Percentiles rank a stretch among this genome's conserved stretches.
Evolutionary conservation across 139 green algal species (phyloP).

Genomic region (Picochlorum costavermella): DNA sequence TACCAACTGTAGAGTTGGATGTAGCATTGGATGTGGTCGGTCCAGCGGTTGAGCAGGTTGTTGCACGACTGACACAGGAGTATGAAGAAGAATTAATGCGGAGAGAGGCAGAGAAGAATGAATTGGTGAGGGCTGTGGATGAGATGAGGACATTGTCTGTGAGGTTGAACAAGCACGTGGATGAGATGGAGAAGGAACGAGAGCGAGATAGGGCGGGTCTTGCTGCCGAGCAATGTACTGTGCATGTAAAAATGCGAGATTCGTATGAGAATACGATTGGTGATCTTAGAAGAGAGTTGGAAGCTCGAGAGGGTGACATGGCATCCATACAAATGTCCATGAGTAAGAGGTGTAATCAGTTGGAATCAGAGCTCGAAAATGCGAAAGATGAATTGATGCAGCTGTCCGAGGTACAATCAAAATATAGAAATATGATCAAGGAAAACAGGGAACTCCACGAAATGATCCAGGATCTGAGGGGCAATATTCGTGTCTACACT

Average conservation of each 20-base stretch:
- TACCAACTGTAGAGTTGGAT: conserved; percentile 15
- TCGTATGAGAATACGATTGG: background rate
- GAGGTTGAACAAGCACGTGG: conserved; percentile 3
- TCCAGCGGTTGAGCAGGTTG: conserved; percentile 60
- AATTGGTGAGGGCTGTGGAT: conserved; percentile 18
- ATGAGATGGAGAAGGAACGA: conserved; percentile 25
- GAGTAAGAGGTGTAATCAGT: no score
- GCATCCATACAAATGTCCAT: no score
- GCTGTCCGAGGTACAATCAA: conserved; percentile 26
- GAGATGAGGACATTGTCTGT: conserved; percentile 12
- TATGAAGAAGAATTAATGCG: conserved; percentile 71
- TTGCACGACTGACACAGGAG: conserved; percentile 65
- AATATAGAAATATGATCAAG: conserved; percentile 38
- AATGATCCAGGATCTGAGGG: conserved; percentile 72
- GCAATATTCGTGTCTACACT: conserved; percentile 83
- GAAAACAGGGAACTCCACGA: conserved; percentile 73
- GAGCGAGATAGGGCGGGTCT: background rate
- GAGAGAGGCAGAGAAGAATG: conserved; percentile 69
- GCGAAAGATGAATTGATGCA: conserved; percentile 24
- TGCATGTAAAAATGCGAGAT: background rate
- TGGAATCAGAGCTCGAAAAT: background rate
- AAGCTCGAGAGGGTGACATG: no score
- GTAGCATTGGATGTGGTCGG: conserved; percentile 55
- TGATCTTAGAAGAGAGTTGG: no score
- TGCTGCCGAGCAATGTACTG: background rate